Conservation (phyloP, 805 yeast genomes). For the Wickerhamomyces bovis region DNA sequence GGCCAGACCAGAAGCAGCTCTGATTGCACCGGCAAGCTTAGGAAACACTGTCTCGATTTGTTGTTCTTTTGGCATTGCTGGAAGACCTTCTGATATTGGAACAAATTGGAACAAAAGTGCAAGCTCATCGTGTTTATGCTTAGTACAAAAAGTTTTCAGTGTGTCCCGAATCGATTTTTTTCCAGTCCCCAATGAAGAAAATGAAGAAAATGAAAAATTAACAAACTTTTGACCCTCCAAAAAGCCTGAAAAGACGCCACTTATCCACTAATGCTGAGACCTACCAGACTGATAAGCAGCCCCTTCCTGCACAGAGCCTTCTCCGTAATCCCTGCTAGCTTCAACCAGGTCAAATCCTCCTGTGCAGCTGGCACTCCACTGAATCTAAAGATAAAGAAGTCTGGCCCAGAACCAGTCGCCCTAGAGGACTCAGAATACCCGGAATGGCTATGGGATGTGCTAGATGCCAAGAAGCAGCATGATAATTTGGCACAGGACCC, state of each 20-base stretch:
- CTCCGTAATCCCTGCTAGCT: background rate
- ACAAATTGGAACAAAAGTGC: background rate
- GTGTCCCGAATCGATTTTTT: too few relatives aligned
- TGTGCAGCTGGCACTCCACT: constrained; percentile 69
- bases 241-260: too few relatives aligned
- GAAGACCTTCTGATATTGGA: background rate
- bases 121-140: background rate
- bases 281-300: background rate
- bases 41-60: constrained; percentile 26
- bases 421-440: constrained; percentile 87
- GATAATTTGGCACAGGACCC: constrained; percentile 54
- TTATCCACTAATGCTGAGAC: background rate
- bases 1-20: constrained; percentile 64
- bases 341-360: constrained; percentile 31
- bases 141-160: background rate
- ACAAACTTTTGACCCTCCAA: background rate
- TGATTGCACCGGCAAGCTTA: constrained; percentile 47
- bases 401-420: constrained; percentile 86
- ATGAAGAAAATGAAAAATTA: too few relatives aligned
- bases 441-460: constrained; percentile 85
- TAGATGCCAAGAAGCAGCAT: constrained; percentile 60
- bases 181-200: too few relatives aligned
- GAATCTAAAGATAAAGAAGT: constrained; percentile 67
- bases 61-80: background rate
- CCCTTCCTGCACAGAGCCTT: constrained; percentile 1